phyloP scores from a whole-genome alignment of 192 early-diverging fungal genomes.

The Lobosporangium transversale region DNA sequence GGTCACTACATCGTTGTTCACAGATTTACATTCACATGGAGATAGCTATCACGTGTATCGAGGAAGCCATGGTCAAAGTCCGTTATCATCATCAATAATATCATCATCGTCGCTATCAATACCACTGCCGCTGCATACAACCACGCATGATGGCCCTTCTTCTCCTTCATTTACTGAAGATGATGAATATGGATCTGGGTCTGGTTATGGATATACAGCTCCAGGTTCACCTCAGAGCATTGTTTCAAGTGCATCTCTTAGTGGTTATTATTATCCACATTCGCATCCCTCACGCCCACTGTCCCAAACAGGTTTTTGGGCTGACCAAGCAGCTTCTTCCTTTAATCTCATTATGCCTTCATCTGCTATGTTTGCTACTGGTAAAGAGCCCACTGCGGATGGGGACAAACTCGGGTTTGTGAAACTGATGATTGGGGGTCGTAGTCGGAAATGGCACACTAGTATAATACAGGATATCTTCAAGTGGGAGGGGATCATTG shows the following conservation, averaged over 20 bases:
- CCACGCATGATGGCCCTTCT: too few species aligned
- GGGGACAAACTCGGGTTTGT: constrained; percentile 33
- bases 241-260: constrained; percentile 22
- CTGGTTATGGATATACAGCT: neutral
- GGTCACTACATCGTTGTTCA: neutral
- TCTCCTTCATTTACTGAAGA: constrained; percentile 25
- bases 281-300: constrained; percentile 25
- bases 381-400: constrained; percentile 21
- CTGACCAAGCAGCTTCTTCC: constrained; percentile 25
- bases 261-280: too few species aligned
- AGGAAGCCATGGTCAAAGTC: too few species aligned
- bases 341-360: constrained; percentile 35
- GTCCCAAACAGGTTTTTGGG: constrained; percentile 33
- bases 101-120: neutral
- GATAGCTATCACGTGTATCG: neutral
- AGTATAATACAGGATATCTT: constrained; percentile 32
- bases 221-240: constrained; percentile 26
- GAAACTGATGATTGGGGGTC: constrained; percentile 23
- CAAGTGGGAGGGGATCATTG: constrained; percentile 38
- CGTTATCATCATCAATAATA: neutral
- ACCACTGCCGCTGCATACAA: too few species aligned
- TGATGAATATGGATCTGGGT: too few species aligned
- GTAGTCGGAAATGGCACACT: constrained; percentile 11
- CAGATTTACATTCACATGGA: neutral
- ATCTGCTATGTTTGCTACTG: constrained; percentile 33